Base-by-base conservation (phyloP, 352 stramenopile genomes). In the Phytophthora litchii region DNA sequence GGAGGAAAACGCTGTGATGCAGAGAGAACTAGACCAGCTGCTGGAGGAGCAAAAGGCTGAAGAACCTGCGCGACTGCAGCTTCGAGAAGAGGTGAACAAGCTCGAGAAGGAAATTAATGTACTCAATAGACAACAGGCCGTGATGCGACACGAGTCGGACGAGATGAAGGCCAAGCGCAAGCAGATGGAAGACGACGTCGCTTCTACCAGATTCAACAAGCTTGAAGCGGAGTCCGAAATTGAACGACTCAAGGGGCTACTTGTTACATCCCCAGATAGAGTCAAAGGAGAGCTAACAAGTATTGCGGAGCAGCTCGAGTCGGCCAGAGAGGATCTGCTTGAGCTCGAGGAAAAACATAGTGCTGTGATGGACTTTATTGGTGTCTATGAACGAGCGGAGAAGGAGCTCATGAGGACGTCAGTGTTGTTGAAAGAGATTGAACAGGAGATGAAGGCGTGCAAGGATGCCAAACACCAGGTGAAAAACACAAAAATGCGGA, bases 251-350 rank as follows among this genome's bases (percentile, higher is more conserved):
- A 72, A 80, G 7, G 54, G 67, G 40, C 83, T 95, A 69, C 83
- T 99, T 49, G 91, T 99, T 14, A 95, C 88, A 60, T 97, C 89
- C 20, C 96, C 96, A 0, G 83, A 92, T 12, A 72, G 86, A 38
- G 86, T 97, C 13, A 92, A 88, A 57, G 74, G 76, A 38, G 84
- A 94, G 47, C 80, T 95, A 10, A 60, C 61, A 14, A 27, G 40
- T 13, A 88, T 92, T 43, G 80, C 69, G 4, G 45, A 74, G 8
- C 64, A 84, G 37, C 59, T 98, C 4, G 82, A 91, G 13, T 76
- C 80, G 12, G 84, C 83, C 17, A 94, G 87, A 44, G 72, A 87
- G 23, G 72, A 90, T 37, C 54, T 92, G 32, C 64, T 70, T 32
- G 73, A 67, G n/a, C 78, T 93, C 51, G 82, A 95, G 54, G 78